A percentile compares a stretch with the other conserved stretches of the same genome.
Evolutionary conservation across 2,329 filamentous ascomycete genomes (phyloP).

Genomic region (Talaromyces sp.): DNA sequence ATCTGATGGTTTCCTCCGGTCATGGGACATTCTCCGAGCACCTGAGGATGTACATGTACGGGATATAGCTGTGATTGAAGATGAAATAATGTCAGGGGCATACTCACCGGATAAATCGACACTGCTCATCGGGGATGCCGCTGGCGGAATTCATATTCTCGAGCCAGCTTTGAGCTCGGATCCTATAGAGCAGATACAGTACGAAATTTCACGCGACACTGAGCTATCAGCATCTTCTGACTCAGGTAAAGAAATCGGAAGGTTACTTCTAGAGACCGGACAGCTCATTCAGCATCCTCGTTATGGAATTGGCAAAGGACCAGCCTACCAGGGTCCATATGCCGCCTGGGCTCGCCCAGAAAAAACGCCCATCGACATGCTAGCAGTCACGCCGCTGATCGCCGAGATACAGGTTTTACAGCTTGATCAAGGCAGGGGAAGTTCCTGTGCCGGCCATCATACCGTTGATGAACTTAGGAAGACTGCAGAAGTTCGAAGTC

Average conservation of each 20-base stretch:
- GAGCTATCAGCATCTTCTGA: conserved; percentile 20
- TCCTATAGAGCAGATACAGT: conserved; percentile 25
- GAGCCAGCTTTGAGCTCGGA: conserved; percentile 32
- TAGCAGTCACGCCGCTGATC: conserved; percentile 26
- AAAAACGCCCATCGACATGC: conserved; percentile 22
- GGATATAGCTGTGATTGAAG: conserved; percentile 48
- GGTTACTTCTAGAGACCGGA: conserved; percentile 30
- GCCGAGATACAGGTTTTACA: conserved; percentile 30
- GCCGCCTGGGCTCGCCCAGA: conserved; percentile 38
- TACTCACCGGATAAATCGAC: conserved; percentile 55
- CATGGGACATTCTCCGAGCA: conserved; percentile 56
- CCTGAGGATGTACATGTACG: conserved; percentile 50
- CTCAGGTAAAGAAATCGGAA: conserved; percentile 27
- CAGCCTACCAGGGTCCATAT: conserved; percentile 40
- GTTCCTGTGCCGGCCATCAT: conserved; percentile 7
- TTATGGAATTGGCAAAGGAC: conserved; percentile 41
- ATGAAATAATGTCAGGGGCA: conserved; percentile 56
- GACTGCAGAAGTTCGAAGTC: conserved; percentile 31
- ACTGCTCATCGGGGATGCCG: conserved; percentile 56
- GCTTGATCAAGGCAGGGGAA: conserved; percentile 25
- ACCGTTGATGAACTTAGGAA: conserved; percentile 25
- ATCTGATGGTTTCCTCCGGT: conserved; percentile 58
- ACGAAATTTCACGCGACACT: conserved; percentile 19
- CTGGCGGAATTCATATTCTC: conserved; percentile 53
- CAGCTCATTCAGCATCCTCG: conserved; percentile 34